Evolutionary conservation across 371 early-diverging fungal genomes (phyloP).

Genomic region (Mucor racemosus): DNA sequence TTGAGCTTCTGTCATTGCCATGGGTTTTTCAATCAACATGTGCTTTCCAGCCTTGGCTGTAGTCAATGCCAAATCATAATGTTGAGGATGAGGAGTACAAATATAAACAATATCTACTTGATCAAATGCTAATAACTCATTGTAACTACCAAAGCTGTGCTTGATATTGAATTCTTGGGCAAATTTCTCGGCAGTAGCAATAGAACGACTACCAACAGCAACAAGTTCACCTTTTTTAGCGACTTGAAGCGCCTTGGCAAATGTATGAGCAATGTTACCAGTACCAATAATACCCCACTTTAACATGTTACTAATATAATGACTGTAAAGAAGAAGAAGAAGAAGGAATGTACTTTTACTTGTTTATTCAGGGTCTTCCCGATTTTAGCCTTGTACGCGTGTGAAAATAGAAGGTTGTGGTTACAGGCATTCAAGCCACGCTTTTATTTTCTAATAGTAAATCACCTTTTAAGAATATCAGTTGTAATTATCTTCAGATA

Average conservation of each 20-base stretch:
- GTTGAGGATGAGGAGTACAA: conserved; percentile 53
- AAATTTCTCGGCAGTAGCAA: conserved; percentile 36
- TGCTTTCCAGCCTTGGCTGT: conserved; percentile 48
- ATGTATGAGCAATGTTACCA: conserved; percentile 53
- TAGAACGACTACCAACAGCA: conserved; percentile 51
- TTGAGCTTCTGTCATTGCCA: conserved; percentile 50
- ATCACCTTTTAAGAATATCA: no score
- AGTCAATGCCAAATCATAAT: conserved; percentile 41
- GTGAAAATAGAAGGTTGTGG: not conserved
- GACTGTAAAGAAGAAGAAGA: not conserved
- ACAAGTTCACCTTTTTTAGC: conserved; percentile 38
- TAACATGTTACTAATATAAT: conserved; percentile 8
- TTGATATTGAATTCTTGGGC: conserved; percentile 34
- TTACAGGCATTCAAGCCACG: no score
- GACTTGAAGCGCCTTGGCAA: conserved; percentile 41
- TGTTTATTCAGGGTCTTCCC: not conserved
- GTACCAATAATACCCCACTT: conserved; percentile 58
- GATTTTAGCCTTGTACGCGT: not conserved
- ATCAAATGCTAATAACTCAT: conserved; percentile 35
- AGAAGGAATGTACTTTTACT: not conserved
- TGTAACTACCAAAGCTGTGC: conserved; percentile 41
- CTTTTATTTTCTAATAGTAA: no score
- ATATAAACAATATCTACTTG: conserved; percentile 55
- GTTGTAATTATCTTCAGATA: no score
- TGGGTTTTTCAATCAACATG: conserved; percentile 57